phyloP scores from a whole-genome alignment of 83 land plant species.

The Diphasiastrum complanatum region DNA sequence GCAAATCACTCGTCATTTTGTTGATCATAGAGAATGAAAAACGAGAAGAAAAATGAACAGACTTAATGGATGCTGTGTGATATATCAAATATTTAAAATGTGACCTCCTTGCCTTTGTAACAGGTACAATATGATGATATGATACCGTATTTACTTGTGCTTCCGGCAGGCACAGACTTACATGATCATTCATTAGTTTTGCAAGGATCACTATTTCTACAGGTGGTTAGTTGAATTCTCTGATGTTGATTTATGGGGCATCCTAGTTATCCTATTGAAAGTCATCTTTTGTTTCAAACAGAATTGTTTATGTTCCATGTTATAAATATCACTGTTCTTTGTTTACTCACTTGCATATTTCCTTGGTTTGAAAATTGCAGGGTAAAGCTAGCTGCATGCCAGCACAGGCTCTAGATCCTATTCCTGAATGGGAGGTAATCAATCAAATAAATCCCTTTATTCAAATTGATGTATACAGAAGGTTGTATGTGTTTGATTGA shows the following conservation, averaged over 20 bases:
- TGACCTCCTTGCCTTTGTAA: constrained; percentile 5
- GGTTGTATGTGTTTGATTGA: too few relatives aligned
- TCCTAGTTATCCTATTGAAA: not conserved
- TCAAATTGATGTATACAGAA: too few relatives aligned
- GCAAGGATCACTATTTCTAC: constrained; percentile 66
- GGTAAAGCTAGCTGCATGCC: constrained; percentile 93
- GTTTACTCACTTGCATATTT: too few relatives aligned
- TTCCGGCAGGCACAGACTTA: constrained; percentile 79
- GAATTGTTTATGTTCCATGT: constrained; percentile 2
- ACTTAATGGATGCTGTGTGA: too few relatives aligned
- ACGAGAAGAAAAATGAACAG: too few relatives aligned
- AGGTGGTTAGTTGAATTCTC: constrained; percentile 37
- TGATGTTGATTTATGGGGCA: not conserved
- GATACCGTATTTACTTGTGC: constrained; percentile 56
- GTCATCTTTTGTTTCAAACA: not conserved
- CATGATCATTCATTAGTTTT: constrained; percentile 73
- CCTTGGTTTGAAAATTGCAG: constrained; percentile 28
- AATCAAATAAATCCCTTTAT: too few relatives aligned
- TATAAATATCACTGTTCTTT: too few relatives aligned
- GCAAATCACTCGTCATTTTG: too few relatives aligned
- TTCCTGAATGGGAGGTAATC: constrained; percentile 88
- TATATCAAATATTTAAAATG: not conserved
- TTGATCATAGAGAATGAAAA: too few relatives aligned
- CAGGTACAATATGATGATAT: constrained; percentile 72
- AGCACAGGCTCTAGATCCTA: constrained; percentile 65